Percentiles rank a stretch among this genome's conserved stretches.
Evolutionary conservation across 2,329 filamentous ascomycete species (phyloP).

Genomic region (Davidsoniella virescens): DNA sequence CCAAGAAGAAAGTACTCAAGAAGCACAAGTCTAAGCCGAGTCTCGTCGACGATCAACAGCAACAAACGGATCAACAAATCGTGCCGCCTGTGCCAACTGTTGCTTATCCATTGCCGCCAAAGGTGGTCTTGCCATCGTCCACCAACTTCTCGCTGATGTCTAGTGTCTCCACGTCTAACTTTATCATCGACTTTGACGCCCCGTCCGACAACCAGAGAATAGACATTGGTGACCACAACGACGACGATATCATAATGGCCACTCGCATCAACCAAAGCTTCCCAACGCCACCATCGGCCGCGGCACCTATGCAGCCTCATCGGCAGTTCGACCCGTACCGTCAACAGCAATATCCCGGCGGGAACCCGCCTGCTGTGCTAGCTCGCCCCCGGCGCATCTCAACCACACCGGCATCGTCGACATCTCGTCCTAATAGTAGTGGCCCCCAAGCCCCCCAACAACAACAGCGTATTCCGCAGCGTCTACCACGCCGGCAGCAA

Average conservation of each 20-base stretch:
- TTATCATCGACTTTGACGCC: background rate
- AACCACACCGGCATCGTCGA: slow-evolving; percentile 14
- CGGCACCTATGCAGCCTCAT: background rate
- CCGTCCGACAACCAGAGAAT: background rate
- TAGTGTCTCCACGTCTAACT: background rate
- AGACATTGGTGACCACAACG: background rate
- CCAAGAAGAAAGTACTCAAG: slow-evolving; percentile 1
- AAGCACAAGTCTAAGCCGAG: slow-evolving; percentile 5
- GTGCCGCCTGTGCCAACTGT: background rate
- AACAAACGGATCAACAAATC: slow-evolving; percentile 1
- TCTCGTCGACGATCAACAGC: background rate
- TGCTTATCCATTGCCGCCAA: slow-evolving; percentile 1
- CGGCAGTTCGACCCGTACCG: background rate
- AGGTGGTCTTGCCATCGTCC: background rate
- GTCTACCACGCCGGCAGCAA: slow-evolving; percentile 18
- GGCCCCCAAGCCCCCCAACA: background rate
- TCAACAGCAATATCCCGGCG: background rate
- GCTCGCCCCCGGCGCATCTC: slow-evolving; percentile 25
- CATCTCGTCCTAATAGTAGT: background rate
- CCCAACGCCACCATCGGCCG: background rate
- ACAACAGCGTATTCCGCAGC: slow-evolving; percentile 14
- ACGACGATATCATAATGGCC: background rate
- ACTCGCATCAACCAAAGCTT: slow-evolving; percentile 4
- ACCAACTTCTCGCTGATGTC: too few species aligned
- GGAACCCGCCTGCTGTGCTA: slow-evolving; percentile 14